Base-by-base conservation (phyloP, 495 filamentous ascomycete species). In the Hypoxylon intermedium region DNA sequence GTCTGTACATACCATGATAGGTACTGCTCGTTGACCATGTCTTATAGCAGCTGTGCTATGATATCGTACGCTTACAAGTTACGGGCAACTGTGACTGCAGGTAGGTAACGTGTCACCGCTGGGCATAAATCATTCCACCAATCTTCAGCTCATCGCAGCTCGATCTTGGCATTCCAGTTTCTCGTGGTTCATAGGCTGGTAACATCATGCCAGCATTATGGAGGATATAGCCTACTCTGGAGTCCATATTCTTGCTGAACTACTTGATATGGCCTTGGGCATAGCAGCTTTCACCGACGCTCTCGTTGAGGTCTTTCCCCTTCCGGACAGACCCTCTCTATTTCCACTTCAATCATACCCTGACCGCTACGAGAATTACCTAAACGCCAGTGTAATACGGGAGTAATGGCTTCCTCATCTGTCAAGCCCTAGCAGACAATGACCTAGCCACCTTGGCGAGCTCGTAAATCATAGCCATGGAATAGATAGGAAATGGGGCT, bases 141-240 rank as follows among this genome's bases (percentile, higher is more conserved):
- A 50, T 13, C 15, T 37, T 44, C 41, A 23, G n/a, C 41, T 1
- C 19, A 16, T 20, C 18, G 38, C 19, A 41, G n/a, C 43, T 21
- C 11, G n/a, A 30, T 7, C 53, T 57, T 57, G 53, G 53, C 53
- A 11, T 38, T 13, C 28, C 19, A 18, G 49, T 41, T 9, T 37
- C 23, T 19, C 15, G 24, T 15, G 18, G 20, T 24, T 43, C 18
- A 6, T 36, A 38, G 26, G 16, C 48, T 24, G 36, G 45, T 43
- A 44, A 42, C 26, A 49, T 51, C 24, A 36, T 44, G 54, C 50
- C 47, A 59, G 47, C 56, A 59, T 59, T 59, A 59, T 31, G 26
- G 40, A 46, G 4, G 33, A 23, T 7, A 16, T 33, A 15, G 40
- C 9, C 20, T 16, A 37, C 34, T 6, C 13, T 5, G 4, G 4